Evolutionary conservation across 768 basidiomycete species (phyloP), one percentile per base, ranked within the genome.

Genomic region (Sporobolomyces pararoseus): DNA sequence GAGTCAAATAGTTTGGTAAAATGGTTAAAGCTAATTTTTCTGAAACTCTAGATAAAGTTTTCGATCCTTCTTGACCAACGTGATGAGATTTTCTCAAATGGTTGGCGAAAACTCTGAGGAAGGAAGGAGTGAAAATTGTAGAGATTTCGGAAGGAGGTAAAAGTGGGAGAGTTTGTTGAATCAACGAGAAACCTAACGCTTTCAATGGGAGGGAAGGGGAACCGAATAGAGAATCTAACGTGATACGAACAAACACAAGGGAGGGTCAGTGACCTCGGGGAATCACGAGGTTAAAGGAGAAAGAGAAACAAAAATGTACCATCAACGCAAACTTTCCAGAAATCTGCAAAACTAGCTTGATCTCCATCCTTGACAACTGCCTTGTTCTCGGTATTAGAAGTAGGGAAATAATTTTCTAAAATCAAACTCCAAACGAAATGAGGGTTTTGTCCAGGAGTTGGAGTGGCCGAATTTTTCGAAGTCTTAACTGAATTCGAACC

Each of bases 71-170:
- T 29, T 52, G 84, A 84, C n/a, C n/a, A n/a, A n/a, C n/a, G n/a
- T n/a, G 57, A 58, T 4, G 31, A 35, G 54, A 39, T 63, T 90
- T 87, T 0, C 91, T 89, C 27, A 99, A 83, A 79, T 98, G 93
- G 78, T 95, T 95, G 68, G 95, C 94, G 91, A 94, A 95, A 44
- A 88, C 88, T 44, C 92, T 87, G 89, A 97, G 93, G 76, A 96
- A 90, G 78, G 96, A 93, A 76, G 88, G 88, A 25, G 90, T 94
- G 79, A 99, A 93, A 39, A 98, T 82, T 84, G 91, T 87, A 0
- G 90, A 88, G 75, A 95, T 82, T 62, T 86, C 87, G 52, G 84
- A 80, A 23, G 85, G 79, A 21, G 84, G 82, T 35, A 90, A 84
- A 44, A 86, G 86, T 21, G 85, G 84, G 49, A 96, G 81, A 12